phyloP scores from a whole-genome alignment of 257 asterid species.

The Vinca minor region DNA sequence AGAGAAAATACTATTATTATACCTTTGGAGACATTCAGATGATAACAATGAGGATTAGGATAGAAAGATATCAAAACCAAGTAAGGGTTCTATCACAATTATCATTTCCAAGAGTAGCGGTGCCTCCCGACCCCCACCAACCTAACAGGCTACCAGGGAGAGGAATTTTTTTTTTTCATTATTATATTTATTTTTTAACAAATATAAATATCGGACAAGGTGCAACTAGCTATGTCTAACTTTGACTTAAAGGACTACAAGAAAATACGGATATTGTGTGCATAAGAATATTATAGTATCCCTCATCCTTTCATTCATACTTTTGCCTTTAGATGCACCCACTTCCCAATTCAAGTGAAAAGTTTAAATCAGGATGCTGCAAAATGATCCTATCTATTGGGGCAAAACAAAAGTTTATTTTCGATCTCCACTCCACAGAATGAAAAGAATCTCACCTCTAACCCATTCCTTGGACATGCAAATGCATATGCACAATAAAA shows the following conservation, averaged over 20 bases:
- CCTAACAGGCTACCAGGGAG: neutral
- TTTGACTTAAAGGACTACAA: neutral
- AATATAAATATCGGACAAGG: too few species aligned
- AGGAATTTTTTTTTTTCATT: neutral
- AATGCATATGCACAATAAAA: neutral
- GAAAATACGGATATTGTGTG: neutral
- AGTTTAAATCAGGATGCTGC: neutral
- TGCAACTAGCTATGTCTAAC: neutral
- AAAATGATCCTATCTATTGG: neutral
- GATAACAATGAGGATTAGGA: too few species aligned
- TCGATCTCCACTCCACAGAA: slow-evolving; percentile 2
- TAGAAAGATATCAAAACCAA: too few species aligned
- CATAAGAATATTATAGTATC: neutral
- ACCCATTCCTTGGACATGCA: neutral
- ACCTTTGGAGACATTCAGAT: too few species aligned
- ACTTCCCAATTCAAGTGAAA: neutral
- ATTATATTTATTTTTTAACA: too few species aligned
- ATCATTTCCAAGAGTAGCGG: neutral
- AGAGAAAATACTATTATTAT: too few species aligned
- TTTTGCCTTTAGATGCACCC: too few species aligned
- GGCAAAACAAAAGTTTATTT: neutral
- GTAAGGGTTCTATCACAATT: too few species aligned
- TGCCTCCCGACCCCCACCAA: neutral
- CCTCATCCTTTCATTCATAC: neutral
- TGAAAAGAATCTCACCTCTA: neutral